Percentiles rank a stretch among this genome's conserved stretches.
Conservation (phyloP, 768 basidiomycete species). For the Galerina sulciceps region DNA sequence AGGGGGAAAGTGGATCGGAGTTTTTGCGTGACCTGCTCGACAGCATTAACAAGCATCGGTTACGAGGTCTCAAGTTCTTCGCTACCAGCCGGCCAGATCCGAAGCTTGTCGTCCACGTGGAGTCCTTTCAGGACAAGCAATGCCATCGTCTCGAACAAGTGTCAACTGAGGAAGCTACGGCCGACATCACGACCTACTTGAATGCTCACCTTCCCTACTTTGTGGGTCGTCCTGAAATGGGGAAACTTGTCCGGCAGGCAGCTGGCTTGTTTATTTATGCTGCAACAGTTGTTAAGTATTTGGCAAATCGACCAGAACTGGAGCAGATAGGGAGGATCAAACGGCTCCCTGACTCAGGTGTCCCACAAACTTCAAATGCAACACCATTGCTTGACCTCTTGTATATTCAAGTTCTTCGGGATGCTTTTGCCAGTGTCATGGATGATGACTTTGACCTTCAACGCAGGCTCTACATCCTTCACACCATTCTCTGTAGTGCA, state of each 20-base stretch:
- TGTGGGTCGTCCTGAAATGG: neutral
- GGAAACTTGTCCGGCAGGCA: neutral
- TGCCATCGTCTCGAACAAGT: slow-evolving; percentile 17
- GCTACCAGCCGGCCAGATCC: slow-evolving; percentile 18
- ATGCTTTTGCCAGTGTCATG: slow-evolving; percentile 1
- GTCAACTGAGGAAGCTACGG: neutral
- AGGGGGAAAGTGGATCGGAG: no score
- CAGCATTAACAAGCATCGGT: neutral
- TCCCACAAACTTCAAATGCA: neutral
- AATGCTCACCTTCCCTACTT: slow-evolving; percentile 1
- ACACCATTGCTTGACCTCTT: slow-evolving; percentile 1
- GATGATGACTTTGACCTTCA: no score
- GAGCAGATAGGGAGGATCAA: slow-evolving; percentile 8
- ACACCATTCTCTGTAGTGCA: slow-evolving; percentile 11
- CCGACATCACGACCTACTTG: slow-evolving; percentile 11
- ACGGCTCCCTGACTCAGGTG: neutral
- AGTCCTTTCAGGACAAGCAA: slow-evolving; percentile 2
- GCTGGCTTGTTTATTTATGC: slow-evolving; percentile 17
- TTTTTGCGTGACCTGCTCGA: neutral
- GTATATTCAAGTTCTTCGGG: slow-evolving; percentile 7
- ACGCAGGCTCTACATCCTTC: neutral
- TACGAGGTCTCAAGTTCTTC: slow-evolving; percentile 18
- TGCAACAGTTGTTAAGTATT: slow-evolving; percentile 14
- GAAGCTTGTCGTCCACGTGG: neutral
- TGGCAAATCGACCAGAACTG: neutral